Base-by-base conservation (phyloP, 768 basidiomycete genomes). In the Phylloporus arenicola region DNA sequence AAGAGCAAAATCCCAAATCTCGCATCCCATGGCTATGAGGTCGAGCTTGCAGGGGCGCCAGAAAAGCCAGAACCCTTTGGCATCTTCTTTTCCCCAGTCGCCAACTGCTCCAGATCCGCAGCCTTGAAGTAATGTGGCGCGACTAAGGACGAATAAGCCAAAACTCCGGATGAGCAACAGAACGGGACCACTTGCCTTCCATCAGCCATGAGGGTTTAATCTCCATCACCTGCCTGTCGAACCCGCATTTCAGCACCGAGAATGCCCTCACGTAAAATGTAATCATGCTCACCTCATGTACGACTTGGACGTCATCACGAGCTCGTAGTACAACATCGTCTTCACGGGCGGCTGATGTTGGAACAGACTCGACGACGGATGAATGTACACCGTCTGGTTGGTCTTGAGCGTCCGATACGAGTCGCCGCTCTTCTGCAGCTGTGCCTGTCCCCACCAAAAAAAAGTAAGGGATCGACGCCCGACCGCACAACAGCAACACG, bases 351-450 rank as follows among this genome's bases (percentile, higher is more conserved):
- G 96, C 58, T 97, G 94, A 64, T 84, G 83, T 60, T 97, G 90
- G 81, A 97, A 96, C 54, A 99, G 69, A 65, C 89, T 86, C 6
- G 93, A 95, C 0, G 92, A 94, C 0, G 96, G 96, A 61, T 99
- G 96, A 52, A 98, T 89, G 64, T 94, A 92, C 39, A 98, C 93
- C 2, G 94, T 93, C 57, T 98, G 93, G 64, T 86, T 88, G 6
- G 91, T 95, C 70, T 97, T 99, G 56, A 96, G 78, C 14, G 96
- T 98, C 48, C 95, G 81, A 69, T 98, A 99, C 29, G 92, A 93
- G 65, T 98, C 96, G 1, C 96, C 96, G 50, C 89, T 91, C 70
- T 92, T 93, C 63, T 97, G 93, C 34, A 99, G 71, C 57, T 89
- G 85, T 2, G 92, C 95, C 86, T 93, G 57, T 40, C 47, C 29